Evolutionary conservation across 495 filamentous ascomycete genomes (phyloP), one percentile per base, ranked within the genome.

Genomic region (Penicillium canariense): DNA sequence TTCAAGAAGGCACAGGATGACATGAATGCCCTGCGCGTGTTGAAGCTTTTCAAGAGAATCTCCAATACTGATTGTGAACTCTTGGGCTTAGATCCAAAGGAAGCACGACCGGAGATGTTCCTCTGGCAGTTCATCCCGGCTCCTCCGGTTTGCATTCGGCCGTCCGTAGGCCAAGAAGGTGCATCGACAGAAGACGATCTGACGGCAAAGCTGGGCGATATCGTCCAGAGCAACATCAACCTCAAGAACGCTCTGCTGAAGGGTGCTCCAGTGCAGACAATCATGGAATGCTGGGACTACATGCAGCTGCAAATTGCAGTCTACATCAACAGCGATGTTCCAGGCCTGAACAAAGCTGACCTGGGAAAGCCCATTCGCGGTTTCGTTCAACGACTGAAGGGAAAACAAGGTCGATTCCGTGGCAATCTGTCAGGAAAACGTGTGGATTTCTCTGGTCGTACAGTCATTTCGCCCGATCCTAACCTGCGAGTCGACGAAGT

Each of bases 271-370:
- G 81, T 98, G 3, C 81, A 87, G 59, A 91, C 86, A 2, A 89
- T 97, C 48, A 96, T 97, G 89, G 94, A 97, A 71, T 91, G 94
- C 55, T 98, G 95, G 95, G 94, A 97, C 63, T 97, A 91, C 63
- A 76, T 98, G 61, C 91, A 96, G 63, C 74, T 96, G 8, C 91
- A 96, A 58, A 87, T 97, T 49, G 94, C 93, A 25, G 90, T 97
- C 77, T 97, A 97, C 65, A 93, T 98, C 59, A 96, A 98, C 77
- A 95, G 91, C 48, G 91, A 96, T 62, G 87, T 92, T n/a, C 94
- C 94, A 11, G 91, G 91, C 7, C 79, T 97, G 14, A 85, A 90
- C 55, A 80, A 79, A 74, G 87, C 79, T 65, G 86, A 85, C 26
- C 84, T 86, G 26, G 85, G 85, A 57, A 93, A 91, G 67, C 80